Percentiles rank a stretch among this genome's conserved stretches.
These are phyloP conservation scores for Trametopsis cervina DNA, from an alignment of 768 basidiomycete species.

Conservation along the genomic window DNA sequence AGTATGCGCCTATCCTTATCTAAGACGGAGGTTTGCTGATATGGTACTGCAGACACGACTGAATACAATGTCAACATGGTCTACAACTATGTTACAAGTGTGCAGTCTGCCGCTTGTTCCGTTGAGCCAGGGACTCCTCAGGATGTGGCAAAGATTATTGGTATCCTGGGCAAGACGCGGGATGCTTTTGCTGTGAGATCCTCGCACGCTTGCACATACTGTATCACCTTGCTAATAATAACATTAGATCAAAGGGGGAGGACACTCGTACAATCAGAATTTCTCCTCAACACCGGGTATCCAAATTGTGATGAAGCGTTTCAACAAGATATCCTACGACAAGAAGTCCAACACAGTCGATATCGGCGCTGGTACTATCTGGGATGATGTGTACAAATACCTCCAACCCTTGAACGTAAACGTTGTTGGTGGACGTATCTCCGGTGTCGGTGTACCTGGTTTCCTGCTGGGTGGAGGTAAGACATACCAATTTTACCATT, in stretches of 20 bases:
- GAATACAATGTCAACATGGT: too few species aligned
- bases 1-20: too few species aligned
- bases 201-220: background rate
- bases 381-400: constrained; percentile 59
- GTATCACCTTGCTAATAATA: background rate
- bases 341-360: constrained; percentile 13
- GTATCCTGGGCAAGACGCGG: constrained; percentile 33
- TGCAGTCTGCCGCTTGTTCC: constrained; percentile 39
- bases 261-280: constrained; percentile 26
- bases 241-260: constrained; percentile 29
- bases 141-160: constrained; percentile 47
- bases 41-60: too few species aligned
- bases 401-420: constrained; percentile 41
- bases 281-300: constrained; percentile 31
- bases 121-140: constrained; percentile 50
- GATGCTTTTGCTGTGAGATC: constrained; percentile 48
- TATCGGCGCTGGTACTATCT: constrained; percentile 38
- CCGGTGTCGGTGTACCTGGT: constrained; percentile 32
- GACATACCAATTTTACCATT: background rate
- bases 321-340: constrained; percentile 21
- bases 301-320: constrained; percentile 26
- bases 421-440: constrained; percentile 52
- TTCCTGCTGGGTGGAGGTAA: constrained; percentile 45
- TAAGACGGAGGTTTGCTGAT: too few species aligned
- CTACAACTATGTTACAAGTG: too few species aligned